Percentiles rank a stretch among this genome's conserved stretches.
Evolutionary conservation across 352 stramenopile genomes (phyloP).

Genomic region (Pythium plurisporium): DNA sequence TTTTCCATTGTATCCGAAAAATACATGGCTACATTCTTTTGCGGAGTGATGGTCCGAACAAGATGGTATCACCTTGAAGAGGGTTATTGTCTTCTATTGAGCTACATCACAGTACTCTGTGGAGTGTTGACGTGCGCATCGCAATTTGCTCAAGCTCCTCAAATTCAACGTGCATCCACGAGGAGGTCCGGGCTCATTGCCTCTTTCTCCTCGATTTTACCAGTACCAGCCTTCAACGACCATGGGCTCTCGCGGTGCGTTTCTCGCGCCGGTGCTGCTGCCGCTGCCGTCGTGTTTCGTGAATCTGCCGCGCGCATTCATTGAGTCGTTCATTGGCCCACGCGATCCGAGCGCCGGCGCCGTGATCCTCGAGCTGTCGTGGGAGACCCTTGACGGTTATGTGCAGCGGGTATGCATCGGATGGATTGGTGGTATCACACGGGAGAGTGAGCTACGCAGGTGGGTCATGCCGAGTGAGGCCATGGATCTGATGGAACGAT

Average conservation of each 20-base stretch:
- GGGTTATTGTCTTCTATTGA: conserved; percentile 1
- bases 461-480: conserved; percentile 6
- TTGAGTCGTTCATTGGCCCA: conserved; percentile 49
- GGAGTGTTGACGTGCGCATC: conserved; percentile 12
- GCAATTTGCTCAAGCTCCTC: not conserved
- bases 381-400: conserved; percentile 77
- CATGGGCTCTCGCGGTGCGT: conserved; percentile 43
- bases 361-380: conserved; percentile 71
- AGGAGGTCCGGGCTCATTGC: not conserved
- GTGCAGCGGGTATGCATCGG: conserved; percentile 67
- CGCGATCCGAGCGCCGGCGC: conserved; percentile 26
- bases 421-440: conserved; percentile 63
- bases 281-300: conserved; percentile 70
- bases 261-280: conserved; percentile 60
- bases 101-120: not conserved
- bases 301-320: conserved; percentile 57
- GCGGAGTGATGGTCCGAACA: not conserved
- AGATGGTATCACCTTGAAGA: not conserved
- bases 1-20: no score
- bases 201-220: not conserved
- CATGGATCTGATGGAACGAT: not conserved
- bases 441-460: conserved; percentile 43
- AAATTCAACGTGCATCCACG: conserved; percentile 20
- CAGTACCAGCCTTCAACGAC: no score
- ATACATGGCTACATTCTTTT: not conserved